phyloP scores from a whole-genome alignment of 2,329 filamentous ascomycete genomes.

The Colletotrichum sp. region DNA sequence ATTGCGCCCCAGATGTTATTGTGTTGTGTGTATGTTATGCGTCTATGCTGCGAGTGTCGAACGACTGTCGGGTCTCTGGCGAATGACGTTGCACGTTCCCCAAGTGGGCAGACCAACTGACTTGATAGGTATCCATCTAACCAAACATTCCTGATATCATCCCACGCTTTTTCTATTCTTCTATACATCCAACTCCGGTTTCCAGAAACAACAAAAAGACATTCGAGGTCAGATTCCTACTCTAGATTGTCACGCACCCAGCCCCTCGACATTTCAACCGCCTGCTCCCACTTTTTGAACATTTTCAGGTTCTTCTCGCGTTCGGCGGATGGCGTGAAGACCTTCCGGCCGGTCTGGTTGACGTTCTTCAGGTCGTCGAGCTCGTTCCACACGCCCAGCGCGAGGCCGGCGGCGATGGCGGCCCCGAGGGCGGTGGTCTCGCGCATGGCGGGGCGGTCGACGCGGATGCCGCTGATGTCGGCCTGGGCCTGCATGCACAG shows the following conservation, averaged over 20 bases:
- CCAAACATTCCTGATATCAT: not conserved
- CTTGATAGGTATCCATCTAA: slow-evolving; percentile 10
- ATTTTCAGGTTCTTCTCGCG: slow-evolving; percentile 39
- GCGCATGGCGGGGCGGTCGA: slow-evolving; percentile 85
- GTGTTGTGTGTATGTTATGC: not conserved
- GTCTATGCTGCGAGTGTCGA: not conserved
- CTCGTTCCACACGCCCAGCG: slow-evolving; percentile 75
- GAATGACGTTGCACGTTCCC: not conserved
- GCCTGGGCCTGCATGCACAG: slow-evolving; percentile 93
- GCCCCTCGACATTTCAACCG: slow-evolving; percentile 63
- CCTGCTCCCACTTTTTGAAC: slow-evolving; percentile 60
- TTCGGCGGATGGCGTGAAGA: slow-evolving; percentile 72
- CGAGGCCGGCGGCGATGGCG: slow-evolving; percentile 88
- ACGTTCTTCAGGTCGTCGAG: slow-evolving; percentile 77
- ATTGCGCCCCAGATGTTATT: not conserved
- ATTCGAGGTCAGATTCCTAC: not conserved
- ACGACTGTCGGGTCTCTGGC: not conserved
- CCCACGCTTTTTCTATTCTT: not conserved
- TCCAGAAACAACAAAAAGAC: not conserved
- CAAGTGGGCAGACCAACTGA: not conserved
- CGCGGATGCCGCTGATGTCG: slow-evolving; percentile 81
- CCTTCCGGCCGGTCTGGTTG: slow-evolving; percentile 71
- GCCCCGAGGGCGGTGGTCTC: slow-evolving; percentile 90
- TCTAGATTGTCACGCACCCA: slow-evolving; percentile 41
- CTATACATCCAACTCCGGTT: not conserved